Evolutionary conservation across 106 monocot genomes (phyloP).

Genomic region (Phalaenopsis aphrodite): DNA sequence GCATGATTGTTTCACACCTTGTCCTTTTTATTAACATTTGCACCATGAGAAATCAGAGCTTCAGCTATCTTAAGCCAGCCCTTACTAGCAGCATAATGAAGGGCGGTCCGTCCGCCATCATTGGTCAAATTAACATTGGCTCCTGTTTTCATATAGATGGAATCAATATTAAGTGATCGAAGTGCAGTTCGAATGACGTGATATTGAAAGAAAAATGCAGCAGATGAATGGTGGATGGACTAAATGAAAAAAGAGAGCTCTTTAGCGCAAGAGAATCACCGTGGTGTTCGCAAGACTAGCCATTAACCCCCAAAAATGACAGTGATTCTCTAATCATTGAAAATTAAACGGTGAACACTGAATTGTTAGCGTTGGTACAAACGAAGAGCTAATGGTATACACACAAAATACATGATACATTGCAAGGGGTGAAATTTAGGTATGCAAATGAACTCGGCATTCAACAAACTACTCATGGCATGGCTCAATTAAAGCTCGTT

Average conservation of each 20-base stretch:
- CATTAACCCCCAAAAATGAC: background rate
- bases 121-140: slow-evolving; percentile 69
- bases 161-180: background rate
- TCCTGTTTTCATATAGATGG: slow-evolving; percentile 27
- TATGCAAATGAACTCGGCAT: too few relatives aligned
- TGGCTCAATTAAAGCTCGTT: too few relatives aligned
- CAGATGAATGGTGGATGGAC: background rate
- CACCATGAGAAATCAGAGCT: slow-evolving; percentile 60
- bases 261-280: background rate
- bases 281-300: background rate
- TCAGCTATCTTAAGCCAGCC: slow-evolving; percentile 83
- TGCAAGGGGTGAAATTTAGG: too few relatives aligned
- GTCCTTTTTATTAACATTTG: slow-evolving; percentile 83
- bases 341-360: background rate
- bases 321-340: background rate
- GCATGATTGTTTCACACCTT: slow-evolving; percentile 29
- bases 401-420: too few relatives aligned
- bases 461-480: too few relatives aligned
- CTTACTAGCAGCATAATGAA: slow-evolving; percentile 98
- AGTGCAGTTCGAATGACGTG: background rate
- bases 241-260: background rate
- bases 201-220: background rate
- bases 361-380: background rate
- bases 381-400: background rate
- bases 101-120: slow-evolving; percentile 78